Conservation (phyloP, 495 filamentous ascomycete genomes). For the Daldinia childiae region DNA sequence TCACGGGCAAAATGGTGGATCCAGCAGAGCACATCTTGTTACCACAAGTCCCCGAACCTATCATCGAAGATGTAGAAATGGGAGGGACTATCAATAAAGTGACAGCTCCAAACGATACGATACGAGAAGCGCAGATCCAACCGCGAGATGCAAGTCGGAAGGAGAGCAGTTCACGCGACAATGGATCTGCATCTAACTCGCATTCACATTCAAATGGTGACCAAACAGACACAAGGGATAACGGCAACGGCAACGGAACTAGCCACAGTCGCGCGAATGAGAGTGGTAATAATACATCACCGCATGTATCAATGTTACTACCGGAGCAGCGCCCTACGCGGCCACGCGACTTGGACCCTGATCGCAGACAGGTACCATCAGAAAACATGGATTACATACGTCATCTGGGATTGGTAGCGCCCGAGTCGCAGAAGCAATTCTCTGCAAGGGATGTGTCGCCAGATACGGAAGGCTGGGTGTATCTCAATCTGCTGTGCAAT, state of each 20-base stretch:
- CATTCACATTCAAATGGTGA: constrained; percentile 49
- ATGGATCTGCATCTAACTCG: constrained; percentile 37
- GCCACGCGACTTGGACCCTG: constrained; percentile 75
- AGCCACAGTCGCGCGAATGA: constrained; percentile 37
- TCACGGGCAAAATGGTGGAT: constrained; percentile 71
- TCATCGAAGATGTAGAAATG: constrained; percentile 67
- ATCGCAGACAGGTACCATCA: constrained; percentile 69
- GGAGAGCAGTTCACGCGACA: constrained; percentile 46
- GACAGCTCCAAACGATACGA: constrained; percentile 30
- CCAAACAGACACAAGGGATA: constrained; percentile 52
- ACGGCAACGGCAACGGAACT: constrained; percentile 47
- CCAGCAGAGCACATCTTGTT: constrained; percentile 38
- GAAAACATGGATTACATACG: constrained; percentile 81
- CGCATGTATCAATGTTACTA: constrained; percentile 51
- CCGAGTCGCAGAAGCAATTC: constrained; percentile 46
- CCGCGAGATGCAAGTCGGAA: constrained; percentile 40
- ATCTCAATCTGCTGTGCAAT: constrained; percentile 81
- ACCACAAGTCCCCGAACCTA: constrained; percentile 55
- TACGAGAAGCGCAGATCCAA: constrained; percentile 54
- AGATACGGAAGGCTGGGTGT: constrained; percentile 75
- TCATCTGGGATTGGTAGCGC: constrained; percentile 70
- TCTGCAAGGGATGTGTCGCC: constrained; percentile 58
- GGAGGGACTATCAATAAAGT: constrained; percentile 47
- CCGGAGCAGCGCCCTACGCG: constrained; percentile 76
- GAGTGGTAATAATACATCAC: constrained; percentile 50